Base-by-base conservation (phyloP, 2,329 filamentous ascomycete species). In the Blastomyces silverae region DNA sequence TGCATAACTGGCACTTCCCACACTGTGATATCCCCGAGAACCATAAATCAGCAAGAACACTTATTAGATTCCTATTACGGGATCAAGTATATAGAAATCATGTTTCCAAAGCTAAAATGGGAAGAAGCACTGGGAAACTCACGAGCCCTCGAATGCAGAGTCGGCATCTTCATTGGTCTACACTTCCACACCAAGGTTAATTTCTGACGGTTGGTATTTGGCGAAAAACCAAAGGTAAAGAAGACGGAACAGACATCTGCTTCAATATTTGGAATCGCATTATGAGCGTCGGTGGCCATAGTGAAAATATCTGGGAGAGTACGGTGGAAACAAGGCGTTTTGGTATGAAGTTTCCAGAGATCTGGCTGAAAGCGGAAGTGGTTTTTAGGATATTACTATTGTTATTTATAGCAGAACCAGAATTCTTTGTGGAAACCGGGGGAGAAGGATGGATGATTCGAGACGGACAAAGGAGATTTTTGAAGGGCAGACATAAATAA, bases 1-100 rank as follows among this genome's bases (percentile, higher is more conserved):
- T 1, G 68, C 68, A 60, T 67, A 66, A 55, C 66, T 68, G 34
- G 44, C 66, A 25, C 20, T 62, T 34, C 58, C 63, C 46, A 55
- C 34, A 8, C 50, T 65, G 50, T 53, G 25, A 31, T 10, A 57
- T 34, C 22, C 22, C 37, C 53, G 37, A 39, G 8, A 57, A 20
- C 31, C 31, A 31, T 39, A 11, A 11, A 11, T 57, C 31, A 57
- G 53, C 8, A 57, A 34, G 5, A n/a, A 28, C 39, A 31, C 17
- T 7, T 4, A 34, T 2, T 13, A 46, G 20, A 46, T 56, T 34
- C 53, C n/a, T 53, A 2, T 25, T 53, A 53, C 25, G 50, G 50
- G 25, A 25, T 22, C 50, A 11, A 53, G 50, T 10, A 31, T 34
- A 31, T 53, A 31, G 0, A 20, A 37, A 22, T 22, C n/a, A 8